phyloP scores from a whole-genome alignment of 345 rosid genomes.

The Aegle marmelos region DNA sequence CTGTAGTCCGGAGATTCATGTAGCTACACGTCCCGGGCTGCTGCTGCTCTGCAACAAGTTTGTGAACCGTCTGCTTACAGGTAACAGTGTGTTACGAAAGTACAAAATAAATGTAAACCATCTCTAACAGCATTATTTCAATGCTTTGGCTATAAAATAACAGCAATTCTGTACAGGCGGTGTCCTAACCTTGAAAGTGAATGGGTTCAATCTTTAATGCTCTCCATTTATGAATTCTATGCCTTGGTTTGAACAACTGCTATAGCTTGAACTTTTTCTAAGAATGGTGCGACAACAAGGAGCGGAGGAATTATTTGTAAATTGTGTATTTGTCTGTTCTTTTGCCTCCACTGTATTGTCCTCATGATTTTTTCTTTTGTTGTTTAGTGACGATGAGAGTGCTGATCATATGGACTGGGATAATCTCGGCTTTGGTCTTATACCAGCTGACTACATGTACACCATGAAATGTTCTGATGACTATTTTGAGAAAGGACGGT shows the following conservation, averaged over 20 bases:
- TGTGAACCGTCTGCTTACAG: conserved; percentile 23
- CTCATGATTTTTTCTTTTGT: background rate
- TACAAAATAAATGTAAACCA: background rate
- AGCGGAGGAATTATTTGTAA: no score
- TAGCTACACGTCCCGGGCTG: conserved; percentile 34
- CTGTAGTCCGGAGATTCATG: conserved; percentile 25
- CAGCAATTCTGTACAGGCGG: background rate
- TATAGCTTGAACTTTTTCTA: no score
- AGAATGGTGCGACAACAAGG: no score
- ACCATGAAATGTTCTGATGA: conserved; percentile 51
- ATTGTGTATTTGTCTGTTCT: background rate
- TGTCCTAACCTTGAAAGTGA: background rate
- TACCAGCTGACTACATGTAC: conserved; percentile 76
- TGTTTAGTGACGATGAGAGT: conserved; percentile 39
- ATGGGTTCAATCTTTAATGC: background rate
- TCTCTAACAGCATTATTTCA: background rate
- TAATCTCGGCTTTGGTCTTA: conserved; percentile 65
- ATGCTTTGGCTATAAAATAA: background rate
- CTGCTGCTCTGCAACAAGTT: conserved; percentile 28
- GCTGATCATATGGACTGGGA: conserved; percentile 76
- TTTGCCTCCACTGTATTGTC: background rate
- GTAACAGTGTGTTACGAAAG: conserved; percentile 7
- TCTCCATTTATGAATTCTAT: background rate
- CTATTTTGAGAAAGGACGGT: conserved; percentile 43
- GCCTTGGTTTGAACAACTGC: background rate